Base-by-base conservation (phyloP, 495 filamentous ascomycete species). In the Parmelia sp. region DNA sequence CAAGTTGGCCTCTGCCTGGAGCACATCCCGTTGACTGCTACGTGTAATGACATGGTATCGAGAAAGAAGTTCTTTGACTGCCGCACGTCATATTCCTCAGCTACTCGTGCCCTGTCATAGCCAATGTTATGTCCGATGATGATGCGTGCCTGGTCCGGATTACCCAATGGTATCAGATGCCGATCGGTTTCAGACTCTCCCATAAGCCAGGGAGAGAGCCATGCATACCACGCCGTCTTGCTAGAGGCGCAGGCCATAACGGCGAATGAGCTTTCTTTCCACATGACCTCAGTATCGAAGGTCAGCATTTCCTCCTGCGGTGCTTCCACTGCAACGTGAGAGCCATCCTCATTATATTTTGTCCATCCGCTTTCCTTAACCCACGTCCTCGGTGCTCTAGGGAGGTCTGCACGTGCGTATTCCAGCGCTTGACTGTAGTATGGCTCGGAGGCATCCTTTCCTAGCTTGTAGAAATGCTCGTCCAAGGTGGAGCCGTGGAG, bases 11-110 rank as follows among this genome's bases (percentile, higher is more conserved):
- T 83, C 74, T 99, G 94, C 61, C 88, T 88, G 14, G 94, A 97
- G 72, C 94, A 99, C 94, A 99, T 99, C 37, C 94, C 94, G 70
- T 99, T 99, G 12, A 96, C 92, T 17, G 94, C 94, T 11, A 97
- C 92, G 72, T 99, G 94, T 58, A 99, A 80, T 12, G 92, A 96
- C 94, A 99, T 99, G 4, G 94, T 99, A 77, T 99, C 94, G 33
- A 99, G 73, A 70, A 96, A 99, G 49, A 84, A 90, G 68, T 90
- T 97, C 59, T 84, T 84, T 31, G 90, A 85, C 72, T 96, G 92
- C 58, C 82, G 75, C 45, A 97, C 72, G 69, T 87, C 81, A 72
- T 99, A 99, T 73, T 99, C 94, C 73, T 99, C 94, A 15, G 83
- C 71, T 58, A 96, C 84, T 33, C 95, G 84, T 29, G 93, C 92